phyloP scores from a whole-genome alignment of 2,329 filamentous ascomycete species.

The Phyllosticta paracitricarpa region DNA sequence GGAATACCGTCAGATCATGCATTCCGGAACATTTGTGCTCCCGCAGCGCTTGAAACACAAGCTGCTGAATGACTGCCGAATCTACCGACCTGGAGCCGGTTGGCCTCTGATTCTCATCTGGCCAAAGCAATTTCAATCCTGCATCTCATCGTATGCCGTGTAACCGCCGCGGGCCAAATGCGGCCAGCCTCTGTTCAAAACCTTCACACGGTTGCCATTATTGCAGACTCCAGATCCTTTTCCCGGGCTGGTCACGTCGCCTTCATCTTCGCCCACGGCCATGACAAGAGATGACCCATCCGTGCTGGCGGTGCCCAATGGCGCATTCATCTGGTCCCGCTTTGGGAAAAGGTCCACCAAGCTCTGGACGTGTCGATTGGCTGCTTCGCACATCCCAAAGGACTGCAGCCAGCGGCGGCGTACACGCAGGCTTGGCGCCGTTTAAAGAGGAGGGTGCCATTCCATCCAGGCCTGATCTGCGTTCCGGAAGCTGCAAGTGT shows the following conservation, averaged over 20 bases:
- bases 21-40: conserved; percentile 8
- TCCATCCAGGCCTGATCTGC: conserved; percentile 12
- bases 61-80: conserved; percentile 8
- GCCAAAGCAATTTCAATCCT: conserved; percentile 9
- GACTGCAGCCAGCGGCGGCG: conserved; percentile 2
- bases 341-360: conserved; percentile 4
- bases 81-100: conserved; percentile 2
- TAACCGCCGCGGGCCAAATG: background rate
- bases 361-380: conserved; percentile 4
- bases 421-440: conserved; percentile 9
- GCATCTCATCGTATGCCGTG: conserved; percentile 1
- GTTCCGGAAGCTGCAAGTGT: conserved; percentile 7
- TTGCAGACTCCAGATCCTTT: background rate
- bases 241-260: background rate
- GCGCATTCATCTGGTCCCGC: background rate
- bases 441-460: conserved; percentile 7
- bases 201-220: background rate
- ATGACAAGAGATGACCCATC: background rate
- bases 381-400: conserved; percentile 2
- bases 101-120: conserved; percentile 3
- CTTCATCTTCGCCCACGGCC: background rate
- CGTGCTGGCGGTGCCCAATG: background rate
- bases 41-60: conserved; percentile 6
- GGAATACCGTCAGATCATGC: conserved; percentile 7
- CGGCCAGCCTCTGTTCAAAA: background rate